Evolutionary conservation across 176 grass and related monocot genomes (phyloP).

Genomic region (Pharus latifolius): DNA sequence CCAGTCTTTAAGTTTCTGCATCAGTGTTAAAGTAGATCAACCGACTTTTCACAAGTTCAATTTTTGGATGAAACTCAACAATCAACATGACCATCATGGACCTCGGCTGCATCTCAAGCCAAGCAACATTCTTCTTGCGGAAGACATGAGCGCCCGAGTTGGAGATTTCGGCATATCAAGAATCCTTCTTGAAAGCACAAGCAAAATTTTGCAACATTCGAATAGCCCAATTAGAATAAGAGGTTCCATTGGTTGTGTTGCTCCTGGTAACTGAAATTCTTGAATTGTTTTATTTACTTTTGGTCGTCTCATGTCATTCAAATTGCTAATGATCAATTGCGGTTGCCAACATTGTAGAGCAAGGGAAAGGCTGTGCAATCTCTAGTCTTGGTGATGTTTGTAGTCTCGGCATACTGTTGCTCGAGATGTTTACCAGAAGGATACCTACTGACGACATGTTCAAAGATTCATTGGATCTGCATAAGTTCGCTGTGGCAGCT

Average conservation of each 20-base stretch:
- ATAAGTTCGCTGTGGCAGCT: background rate
- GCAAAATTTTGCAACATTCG: background rate
- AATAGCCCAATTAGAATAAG: constrained; percentile 8
- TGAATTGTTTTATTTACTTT: background rate
- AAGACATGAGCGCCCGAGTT: constrained; percentile 40
- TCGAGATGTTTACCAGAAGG: constrained; percentile 27
- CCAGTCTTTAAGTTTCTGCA: too few species aligned
- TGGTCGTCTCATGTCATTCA: too few species aligned
- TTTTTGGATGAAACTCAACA: too few species aligned
- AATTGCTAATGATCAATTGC: too few species aligned
- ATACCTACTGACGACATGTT: constrained; percentile 15
- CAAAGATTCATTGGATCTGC: background rate
- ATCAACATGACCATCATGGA: too few species aligned
- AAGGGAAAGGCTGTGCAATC: background rate
- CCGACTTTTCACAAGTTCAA: too few species aligned
- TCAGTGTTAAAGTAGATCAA: too few species aligned
- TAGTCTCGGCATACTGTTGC: constrained; percentile 4
- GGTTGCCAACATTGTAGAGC: constrained; percentile 16
- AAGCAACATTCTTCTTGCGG: constrained; percentile 47
- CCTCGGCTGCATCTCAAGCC: constrained; percentile 40
- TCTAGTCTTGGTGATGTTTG: background rate
- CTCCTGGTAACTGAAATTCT: constrained; percentile 25
- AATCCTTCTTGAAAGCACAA: constrained; percentile 9
- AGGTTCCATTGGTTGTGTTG: constrained; percentile 34
- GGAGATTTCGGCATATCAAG: constrained; percentile 39